Percentiles rank a stretch among this genome's conserved stretches.
Conservation (phyloP, 2,329 filamentous ascomycete species). For the Fusarium decemcellulare region DNA sequence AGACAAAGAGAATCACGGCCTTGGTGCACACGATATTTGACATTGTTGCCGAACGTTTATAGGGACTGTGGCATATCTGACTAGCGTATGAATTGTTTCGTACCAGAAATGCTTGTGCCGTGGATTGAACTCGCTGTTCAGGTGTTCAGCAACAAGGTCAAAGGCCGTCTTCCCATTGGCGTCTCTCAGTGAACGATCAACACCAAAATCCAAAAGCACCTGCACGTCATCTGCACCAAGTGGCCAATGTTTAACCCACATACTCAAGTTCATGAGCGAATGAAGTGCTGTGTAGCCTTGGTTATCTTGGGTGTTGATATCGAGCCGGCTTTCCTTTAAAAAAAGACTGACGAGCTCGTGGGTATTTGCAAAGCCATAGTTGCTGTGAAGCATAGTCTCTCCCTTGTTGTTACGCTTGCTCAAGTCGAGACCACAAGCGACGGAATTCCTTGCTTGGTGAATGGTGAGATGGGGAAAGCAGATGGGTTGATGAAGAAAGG, state of each 20-base stretch:
- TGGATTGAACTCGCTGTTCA: no score
- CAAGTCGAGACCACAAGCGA: background rate
- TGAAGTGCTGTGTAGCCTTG: background rate
- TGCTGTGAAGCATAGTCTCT: background rate
- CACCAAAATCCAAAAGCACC: constrained; percentile 1
- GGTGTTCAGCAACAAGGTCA: no score
- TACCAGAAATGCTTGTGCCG: fast-evolving
- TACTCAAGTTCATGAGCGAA: no score
- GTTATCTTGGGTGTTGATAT: background rate
- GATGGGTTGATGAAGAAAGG: background rate
- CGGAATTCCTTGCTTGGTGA: background rate
- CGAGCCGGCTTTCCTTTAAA: background rate
- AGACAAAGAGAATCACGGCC: no score
- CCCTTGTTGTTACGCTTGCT: background rate
- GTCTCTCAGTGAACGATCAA: background rate
- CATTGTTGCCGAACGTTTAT: no score
- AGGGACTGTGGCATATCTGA: no score
- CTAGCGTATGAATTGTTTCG: background rate
- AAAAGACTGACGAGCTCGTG: background rate
- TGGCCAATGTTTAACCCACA: no score
- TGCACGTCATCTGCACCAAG: no score
- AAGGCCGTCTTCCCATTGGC: background rate
- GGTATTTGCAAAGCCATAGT: background rate
- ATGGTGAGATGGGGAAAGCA: no score
- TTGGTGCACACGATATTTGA: no score